phyloP scores from a whole-genome alignment of 345 rosid genomes.

The Reutealis trisperma region DNA sequence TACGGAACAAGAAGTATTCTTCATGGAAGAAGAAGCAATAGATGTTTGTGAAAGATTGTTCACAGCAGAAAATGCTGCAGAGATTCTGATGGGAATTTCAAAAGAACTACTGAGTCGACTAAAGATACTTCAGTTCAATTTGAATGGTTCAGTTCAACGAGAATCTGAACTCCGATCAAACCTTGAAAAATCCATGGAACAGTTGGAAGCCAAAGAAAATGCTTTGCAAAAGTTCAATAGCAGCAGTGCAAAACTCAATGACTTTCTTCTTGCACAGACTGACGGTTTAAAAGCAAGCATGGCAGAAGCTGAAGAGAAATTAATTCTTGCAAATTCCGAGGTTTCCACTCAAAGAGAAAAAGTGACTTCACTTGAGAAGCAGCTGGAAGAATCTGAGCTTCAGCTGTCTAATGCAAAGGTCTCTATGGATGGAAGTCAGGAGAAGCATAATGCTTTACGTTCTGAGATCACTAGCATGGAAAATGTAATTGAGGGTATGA shows the following conservation, averaged over 20 bases:
- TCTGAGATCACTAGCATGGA: conserved; percentile 36
- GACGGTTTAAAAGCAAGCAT: conserved; percentile 56
- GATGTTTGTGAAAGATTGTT: conserved; percentile 58
- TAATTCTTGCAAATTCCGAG: conserved; percentile 53
- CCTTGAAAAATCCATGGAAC: conserved; percentile 43
- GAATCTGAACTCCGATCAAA: conserved; percentile 55
- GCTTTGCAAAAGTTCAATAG: conserved; percentile 54
- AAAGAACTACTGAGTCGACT: conserved; percentile 67
- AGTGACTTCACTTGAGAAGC: conserved; percentile 55
- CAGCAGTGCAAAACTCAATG: conserved; percentile 43
- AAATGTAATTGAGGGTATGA: conserved; percentile 45
- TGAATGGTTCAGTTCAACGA: conserved; percentile 61
- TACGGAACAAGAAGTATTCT: conserved; percentile 54
- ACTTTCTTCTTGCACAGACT: conserved; percentile 47
- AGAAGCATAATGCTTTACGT: conserved; percentile 21
- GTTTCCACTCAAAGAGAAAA: conserved; percentile 52
- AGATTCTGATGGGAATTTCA: conserved; percentile 63
- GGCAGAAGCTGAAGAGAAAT: conserved; percentile 56
- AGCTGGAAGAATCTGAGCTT: conserved; percentile 39
- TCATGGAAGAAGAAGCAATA: conserved; percentile 63
- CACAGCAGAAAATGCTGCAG: conserved; percentile 73
- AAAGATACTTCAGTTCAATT: conserved; percentile 63
- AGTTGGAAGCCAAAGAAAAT: conserved; percentile 55
- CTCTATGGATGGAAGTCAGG: conserved; percentile 27
- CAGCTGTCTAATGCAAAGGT: conserved; percentile 30